Evolutionary conservation across 768 basidiomycete species (phyloP).

Genomic region (Pisolithus marmoratus): DNA sequence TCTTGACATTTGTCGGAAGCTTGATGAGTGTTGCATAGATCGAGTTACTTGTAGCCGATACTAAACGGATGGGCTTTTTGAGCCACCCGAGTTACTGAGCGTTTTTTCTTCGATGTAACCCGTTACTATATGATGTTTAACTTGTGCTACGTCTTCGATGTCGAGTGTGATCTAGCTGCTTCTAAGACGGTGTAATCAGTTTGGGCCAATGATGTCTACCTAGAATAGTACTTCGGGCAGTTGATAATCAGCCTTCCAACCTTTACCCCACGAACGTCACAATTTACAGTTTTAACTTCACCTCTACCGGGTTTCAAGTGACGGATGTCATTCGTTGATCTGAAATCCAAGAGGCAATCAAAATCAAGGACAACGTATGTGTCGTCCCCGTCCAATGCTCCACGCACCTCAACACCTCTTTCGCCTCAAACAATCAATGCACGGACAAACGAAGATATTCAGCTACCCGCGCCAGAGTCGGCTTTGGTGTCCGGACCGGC

Average conservation of each 20-base stretch:
- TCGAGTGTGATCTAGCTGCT: too few relatives aligned
- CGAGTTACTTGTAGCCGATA: not conserved
- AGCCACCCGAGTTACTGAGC: not conserved
- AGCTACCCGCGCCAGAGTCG: not conserved
- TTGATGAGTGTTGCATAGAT: conserved; percentile 68
- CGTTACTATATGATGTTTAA: too few relatives aligned
- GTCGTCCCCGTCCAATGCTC: conserved; percentile 17
- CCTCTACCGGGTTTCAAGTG: not conserved
- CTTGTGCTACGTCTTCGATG: too few relatives aligned
- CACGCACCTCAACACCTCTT: conserved; percentile 13
- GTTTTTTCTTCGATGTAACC: too few relatives aligned
- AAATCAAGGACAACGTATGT: conserved; percentile 33
- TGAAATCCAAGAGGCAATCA: conserved; percentile 26
- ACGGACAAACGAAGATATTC: not conserved
- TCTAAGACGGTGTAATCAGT: too few relatives aligned
- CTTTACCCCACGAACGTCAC: too few relatives aligned
- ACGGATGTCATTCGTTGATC: conserved; percentile 31
- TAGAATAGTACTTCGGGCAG: too few relatives aligned
- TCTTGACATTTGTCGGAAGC: conserved; percentile 93
- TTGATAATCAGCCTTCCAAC: too few relatives aligned
- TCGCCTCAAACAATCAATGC: conserved; percentile 8
- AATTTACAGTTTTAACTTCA: too few relatives aligned
- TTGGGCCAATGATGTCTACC: too few relatives aligned
- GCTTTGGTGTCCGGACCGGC: not conserved
- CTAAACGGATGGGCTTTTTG: too few relatives aligned